Percentiles rank a stretch among this genome's conserved stretches.
Evolutionary conservation across 2,329 filamentous ascomycete genomes (phyloP).

Genomic region (Cladosporium halotolerans): DNA sequence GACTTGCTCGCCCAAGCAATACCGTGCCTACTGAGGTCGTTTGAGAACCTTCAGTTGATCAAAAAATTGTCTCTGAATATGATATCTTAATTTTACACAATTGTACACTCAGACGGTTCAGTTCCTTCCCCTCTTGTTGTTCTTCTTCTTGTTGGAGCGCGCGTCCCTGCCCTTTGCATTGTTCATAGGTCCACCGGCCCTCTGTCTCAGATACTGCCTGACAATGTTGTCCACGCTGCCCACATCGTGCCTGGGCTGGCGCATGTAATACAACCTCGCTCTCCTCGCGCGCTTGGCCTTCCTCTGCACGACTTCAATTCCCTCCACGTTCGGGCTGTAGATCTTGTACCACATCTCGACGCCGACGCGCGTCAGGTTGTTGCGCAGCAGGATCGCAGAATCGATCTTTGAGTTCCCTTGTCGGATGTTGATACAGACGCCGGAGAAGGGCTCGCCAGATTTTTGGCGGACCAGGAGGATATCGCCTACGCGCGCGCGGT

Average conservation of each 20-base stretch:
- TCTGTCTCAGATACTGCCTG: conserved; percentile 54
- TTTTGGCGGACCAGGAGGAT: conserved; percentile 84
- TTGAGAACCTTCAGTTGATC: no score
- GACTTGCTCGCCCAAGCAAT: no score
- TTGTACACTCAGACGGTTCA: conserved; percentile 2
- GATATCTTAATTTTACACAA: not conserved
- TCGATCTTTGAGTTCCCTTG: conserved; percentile 67
- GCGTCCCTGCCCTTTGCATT: conserved; percentile 11
- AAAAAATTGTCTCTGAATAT: not conserved
- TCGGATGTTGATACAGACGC: conserved; percentile 81
- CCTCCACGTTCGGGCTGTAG: conserved; percentile 80
- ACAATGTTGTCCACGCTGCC: conserved; percentile 80
- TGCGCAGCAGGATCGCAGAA: conserved; percentile 78
- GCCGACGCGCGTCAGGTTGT: conserved; percentile 76
- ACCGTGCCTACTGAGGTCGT: no score
- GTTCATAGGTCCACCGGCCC: conserved; percentile 32
- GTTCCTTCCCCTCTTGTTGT: conserved; percentile 25
- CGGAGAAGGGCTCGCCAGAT: conserved; percentile 81
- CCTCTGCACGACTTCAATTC: conserved; percentile 89
- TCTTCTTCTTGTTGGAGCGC: conserved; percentile 25
- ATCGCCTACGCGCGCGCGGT: conserved; percentile 78
- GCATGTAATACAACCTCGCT: conserved; percentile 85
- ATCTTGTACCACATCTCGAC: conserved; percentile 99
- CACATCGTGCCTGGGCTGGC: conserved; percentile 79
- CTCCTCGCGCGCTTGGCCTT: conserved; percentile 76